These are phyloP conservation scores for Apiotrichum montevideense DNA, from an alignment of 1,284 basidiomycete genomes.

Conservation along the genomic window DNA sequence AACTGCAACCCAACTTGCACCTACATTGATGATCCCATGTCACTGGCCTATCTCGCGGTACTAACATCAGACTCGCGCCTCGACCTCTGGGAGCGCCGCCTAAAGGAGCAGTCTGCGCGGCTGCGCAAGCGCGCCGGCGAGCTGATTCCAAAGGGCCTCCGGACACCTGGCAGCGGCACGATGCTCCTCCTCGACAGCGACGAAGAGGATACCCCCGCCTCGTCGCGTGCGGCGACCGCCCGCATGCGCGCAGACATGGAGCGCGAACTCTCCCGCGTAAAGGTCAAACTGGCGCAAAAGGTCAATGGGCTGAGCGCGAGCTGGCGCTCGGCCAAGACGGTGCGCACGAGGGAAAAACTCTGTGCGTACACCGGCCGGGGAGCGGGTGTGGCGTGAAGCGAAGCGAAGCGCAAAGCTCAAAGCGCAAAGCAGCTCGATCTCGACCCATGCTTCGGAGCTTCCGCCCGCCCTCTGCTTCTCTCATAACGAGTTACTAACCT, in stretches of 20 bases:
- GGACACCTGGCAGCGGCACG: slow-evolving; percentile 47
- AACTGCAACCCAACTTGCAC: no score
- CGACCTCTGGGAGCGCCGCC: slow-evolving; percentile 77
- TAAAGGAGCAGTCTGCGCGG: slow-evolving; percentile 76
- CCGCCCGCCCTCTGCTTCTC: no score
- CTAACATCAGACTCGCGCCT: slow-evolving; percentile 63
- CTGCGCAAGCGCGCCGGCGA: slow-evolving; percentile 72
- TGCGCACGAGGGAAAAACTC: slow-evolving; percentile 79
- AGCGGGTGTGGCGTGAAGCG: background rate
- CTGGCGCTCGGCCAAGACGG: slow-evolving; percentile 83
- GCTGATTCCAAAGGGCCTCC: slow-evolving; percentile 54
- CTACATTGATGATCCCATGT: no score
- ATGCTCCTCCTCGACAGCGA: slow-evolving; percentile 26
- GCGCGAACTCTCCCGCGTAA: slow-evolving; percentile 74
- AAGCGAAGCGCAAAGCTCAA: no score
- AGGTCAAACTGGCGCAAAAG: slow-evolving; percentile 54
- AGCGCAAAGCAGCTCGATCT: no score
- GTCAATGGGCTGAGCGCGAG: slow-evolving; percentile 65
- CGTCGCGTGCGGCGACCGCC: slow-evolving; percentile 11
- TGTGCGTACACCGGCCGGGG: slow-evolving; percentile 27
- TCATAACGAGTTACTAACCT: background rate
- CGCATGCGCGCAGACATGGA: slow-evolving; percentile 60
- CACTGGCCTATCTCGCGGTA: no score
- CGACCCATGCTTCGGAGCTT: no score
- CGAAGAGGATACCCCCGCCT: slow-evolving; percentile 9